phyloP scores from a whole-genome alignment of 805 yeast species.

The Zygosaccharomyces siamensis region DNA sequence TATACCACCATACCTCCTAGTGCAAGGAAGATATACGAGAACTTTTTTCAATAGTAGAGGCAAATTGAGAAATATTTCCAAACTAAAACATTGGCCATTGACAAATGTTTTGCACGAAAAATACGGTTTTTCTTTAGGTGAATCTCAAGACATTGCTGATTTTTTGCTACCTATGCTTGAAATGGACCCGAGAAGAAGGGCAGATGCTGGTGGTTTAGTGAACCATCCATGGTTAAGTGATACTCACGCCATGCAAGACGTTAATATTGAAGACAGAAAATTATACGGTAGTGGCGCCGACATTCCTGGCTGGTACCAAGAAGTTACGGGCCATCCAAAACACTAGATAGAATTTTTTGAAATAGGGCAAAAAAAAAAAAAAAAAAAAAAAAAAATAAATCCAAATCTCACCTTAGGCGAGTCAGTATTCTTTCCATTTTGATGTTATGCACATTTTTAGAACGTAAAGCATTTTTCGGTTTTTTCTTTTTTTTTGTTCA shows the following conservation, averaged over 20 bases:
- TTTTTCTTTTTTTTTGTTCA: neutral
- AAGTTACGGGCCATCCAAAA: conserved; percentile 43
- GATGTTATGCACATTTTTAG: neutral
- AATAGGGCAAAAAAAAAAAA: neutral
- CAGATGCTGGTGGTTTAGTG: conserved; percentile 94
- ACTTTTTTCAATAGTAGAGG: conserved; percentile 64
- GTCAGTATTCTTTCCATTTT: neutral
- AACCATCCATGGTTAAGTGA: conserved; percentile 81
- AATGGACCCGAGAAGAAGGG: conserved; percentile 72
- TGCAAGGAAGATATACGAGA: conserved; percentile 56
- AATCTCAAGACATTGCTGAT: conserved; percentile 68
- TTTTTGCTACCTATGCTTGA: conserved; percentile 80
- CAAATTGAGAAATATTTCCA: conserved; percentile 70
- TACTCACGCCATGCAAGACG: conserved; percentile 69
- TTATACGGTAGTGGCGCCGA: conserved; percentile 80
- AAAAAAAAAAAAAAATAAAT: neutral
- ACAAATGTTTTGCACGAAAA: conserved; percentile 78
- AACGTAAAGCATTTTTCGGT: neutral
- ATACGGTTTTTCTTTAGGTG: conserved; percentile 64
- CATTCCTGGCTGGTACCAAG: conserved; percentile 86
- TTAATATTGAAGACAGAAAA: conserved; percentile 59
- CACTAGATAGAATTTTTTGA: conserved; percentile 23
- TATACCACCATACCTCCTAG: conserved; percentile 54
- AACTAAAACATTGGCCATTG: conserved; percentile 86
- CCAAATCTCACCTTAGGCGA: no score